Conservation (phyloP, 805 yeast genomes). For the Crinitomyces ghanaensis region DNA sequence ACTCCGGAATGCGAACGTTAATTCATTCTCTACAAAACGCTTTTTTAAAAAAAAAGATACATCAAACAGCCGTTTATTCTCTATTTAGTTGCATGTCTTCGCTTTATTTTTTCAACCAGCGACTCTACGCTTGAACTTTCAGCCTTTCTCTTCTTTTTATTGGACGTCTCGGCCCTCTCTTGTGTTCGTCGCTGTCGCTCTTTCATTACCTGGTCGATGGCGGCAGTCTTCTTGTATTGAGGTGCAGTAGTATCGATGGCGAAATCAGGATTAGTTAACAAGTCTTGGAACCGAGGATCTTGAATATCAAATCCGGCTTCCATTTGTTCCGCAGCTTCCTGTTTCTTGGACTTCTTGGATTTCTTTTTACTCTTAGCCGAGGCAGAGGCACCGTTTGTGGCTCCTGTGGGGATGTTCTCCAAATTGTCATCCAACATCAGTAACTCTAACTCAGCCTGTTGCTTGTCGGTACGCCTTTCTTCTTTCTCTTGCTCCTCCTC, state of each 20-base stretch:
- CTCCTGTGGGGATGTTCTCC: conserved; percentile 21
- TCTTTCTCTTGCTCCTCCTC: conserved; percentile 37
- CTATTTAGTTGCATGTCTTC: conserved; percentile 7
- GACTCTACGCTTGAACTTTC: conserved; percentile 28
- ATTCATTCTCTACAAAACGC: too few relatives aligned
- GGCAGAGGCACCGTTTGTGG: conserved; percentile 66
- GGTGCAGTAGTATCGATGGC: conserved; percentile 91
- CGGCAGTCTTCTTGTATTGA: conserved; percentile 78
- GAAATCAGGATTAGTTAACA: conserved; percentile 76
- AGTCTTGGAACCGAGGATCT: conserved; percentile 78
- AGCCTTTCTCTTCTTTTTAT: conserved; percentile 6
- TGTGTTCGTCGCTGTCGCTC: conserved; percentile 40
- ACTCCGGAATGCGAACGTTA: too few relatives aligned
- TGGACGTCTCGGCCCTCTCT: conserved; percentile 5
- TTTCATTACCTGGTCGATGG: conserved; percentile 71
- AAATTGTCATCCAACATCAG: conserved; percentile 54
- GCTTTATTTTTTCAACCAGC: conserved; percentile 59
- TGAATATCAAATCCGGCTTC: conserved; percentile 50
- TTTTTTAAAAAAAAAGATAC: too few relatives aligned
- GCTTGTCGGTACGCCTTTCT: conserved; percentile 28
- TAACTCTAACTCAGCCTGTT: conserved; percentile 63
- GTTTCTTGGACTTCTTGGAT: conserved; percentile 28
- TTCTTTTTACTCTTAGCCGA: conserved; percentile 41
- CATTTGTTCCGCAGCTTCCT: conserved; percentile 33
- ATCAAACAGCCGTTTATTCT: too few relatives aligned